Conservation (phyloP, 768 basidiomycete genomes). For the Artomyces pyxidatus region DNA sequence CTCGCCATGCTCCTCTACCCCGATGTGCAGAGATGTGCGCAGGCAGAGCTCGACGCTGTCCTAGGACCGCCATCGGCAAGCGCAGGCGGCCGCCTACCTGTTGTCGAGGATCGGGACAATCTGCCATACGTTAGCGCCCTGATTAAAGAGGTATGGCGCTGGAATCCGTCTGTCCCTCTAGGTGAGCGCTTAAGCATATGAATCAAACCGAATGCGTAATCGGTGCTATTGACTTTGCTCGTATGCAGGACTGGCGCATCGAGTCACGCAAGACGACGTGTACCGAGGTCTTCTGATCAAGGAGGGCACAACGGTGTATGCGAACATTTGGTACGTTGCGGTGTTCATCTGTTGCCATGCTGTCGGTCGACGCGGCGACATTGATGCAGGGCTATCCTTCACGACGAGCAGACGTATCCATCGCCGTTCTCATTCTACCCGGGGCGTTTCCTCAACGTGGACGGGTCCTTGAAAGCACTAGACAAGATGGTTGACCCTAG, state of each 20-base stretch:
- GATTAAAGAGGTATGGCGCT: slow-evolving; percentile 2
- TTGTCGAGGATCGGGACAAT: background rate
- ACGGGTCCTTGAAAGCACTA: slow-evolving; percentile 27
- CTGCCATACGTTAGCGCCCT: background rate
- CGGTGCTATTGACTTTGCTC: background rate
- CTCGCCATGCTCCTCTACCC: background rate
- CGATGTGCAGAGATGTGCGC: background rate
- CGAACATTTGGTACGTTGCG: slow-evolving; percentile 10
- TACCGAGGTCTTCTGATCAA: slow-evolving; percentile 18
- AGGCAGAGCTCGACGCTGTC: background rate
- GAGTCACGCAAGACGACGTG: slow-evolving; percentile 17
- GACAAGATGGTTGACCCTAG: slow-evolving; percentile 22
- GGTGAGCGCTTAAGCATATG: no score
- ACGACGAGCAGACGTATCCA: slow-evolving; percentile 27
- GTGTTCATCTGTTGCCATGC: background rate
- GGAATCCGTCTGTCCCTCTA: background rate
- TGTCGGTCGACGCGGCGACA: background rate
- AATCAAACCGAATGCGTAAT: background rate
- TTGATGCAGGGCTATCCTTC: slow-evolving; percentile 29
- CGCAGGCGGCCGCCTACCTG: background rate
- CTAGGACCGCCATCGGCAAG: background rate
- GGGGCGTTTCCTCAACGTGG: slow-evolving; percentile 29
- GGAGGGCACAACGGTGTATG: slow-evolving; percentile 5
- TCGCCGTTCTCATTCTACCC: slow-evolving; percentile 30
- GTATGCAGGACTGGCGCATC: slow-evolving; percentile 15